These are phyloP conservation scores for Skeletonema tropicum DNA, from an alignment of 108 stramenopile species.

Conservation along the genomic window DNA sequence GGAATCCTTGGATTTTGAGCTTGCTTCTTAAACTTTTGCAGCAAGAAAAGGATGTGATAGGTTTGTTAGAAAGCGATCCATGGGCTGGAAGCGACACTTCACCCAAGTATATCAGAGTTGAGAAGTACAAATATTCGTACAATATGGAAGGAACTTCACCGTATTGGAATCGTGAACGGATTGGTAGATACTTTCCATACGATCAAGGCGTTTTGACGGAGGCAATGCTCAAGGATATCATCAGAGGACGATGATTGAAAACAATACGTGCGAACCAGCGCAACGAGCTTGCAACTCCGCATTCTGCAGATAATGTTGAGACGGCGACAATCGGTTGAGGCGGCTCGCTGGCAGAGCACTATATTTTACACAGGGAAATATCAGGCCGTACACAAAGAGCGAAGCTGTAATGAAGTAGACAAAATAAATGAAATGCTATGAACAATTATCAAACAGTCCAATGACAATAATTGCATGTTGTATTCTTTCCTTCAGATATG, in stretches of 20 bases:
- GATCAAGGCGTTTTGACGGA: slow-evolving; percentile 50
- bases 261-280: no score
- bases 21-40: slow-evolving; percentile 57
- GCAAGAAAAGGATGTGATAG: slow-evolving; percentile 56
- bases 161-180: slow-evolving; percentile 62
- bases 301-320: no score
- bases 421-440: slow-evolving; percentile 1
- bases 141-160: slow-evolving; percentile 12
- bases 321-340: no score
- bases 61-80: slow-evolving; percentile 59
- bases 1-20: slow-evolving; percentile 60
- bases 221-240: slow-evolving; percentile 42
- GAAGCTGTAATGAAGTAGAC: neutral
- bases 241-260: neutral
- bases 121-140: slow-evolving; percentile 56
- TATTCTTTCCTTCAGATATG: neutral
- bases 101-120: slow-evolving; percentile 68
- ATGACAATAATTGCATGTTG: slow-evolving; percentile 4
- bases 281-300: no score
- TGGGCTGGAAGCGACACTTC: slow-evolving; percentile 21
- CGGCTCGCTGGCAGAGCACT: no score
- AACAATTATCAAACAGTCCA: slow-evolving; percentile 4
- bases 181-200: slow-evolving; percentile 55
- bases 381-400: no score
- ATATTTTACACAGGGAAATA: no score